Evolutionary conservation across 345 rosid species (phyloP).

Genomic region (Streptanthus diversifolius): DNA sequence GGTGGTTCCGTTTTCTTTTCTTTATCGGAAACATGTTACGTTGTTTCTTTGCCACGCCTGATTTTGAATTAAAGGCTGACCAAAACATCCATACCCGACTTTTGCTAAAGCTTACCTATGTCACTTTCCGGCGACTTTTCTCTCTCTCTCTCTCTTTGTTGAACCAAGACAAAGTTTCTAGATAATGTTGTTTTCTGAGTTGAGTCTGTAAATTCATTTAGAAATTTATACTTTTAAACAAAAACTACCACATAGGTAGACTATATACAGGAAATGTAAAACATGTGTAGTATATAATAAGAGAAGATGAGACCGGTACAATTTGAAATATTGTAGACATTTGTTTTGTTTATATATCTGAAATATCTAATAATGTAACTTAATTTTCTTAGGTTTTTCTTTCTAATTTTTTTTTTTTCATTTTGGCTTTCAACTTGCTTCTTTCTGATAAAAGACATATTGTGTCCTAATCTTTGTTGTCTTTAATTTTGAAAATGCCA

Average conservation of each 20-base stretch:
- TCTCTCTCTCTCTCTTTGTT: background rate
- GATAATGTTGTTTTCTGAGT: background rate
- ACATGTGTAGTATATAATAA: background rate
- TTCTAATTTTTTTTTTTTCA: background rate
- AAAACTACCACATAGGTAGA: background rate
- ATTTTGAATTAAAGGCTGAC: slow-evolving; percentile 34
- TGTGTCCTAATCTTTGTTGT: slow-evolving; percentile 4
- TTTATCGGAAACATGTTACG: slow-evolving; percentile 19
- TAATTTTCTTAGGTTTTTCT: background rate
- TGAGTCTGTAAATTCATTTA: background rate
- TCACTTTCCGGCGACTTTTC: slow-evolving; percentile 32
- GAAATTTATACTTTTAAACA: background rate
- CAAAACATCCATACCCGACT: slow-evolving; percentile 25
- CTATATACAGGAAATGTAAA: background rate
- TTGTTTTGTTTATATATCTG: slow-evolving; percentile 1
- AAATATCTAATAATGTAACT: background rate
- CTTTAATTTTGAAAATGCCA: slow-evolving; percentile 13
- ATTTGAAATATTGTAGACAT: background rate
- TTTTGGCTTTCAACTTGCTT: background rate
- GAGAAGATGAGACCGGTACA: background rate
- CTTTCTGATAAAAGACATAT: slow-evolving; percentile 13
- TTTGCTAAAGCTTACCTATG: slow-evolving; percentile 30
- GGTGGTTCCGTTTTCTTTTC: background rate
- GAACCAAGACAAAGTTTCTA: background rate
- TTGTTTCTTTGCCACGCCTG: slow-evolving; percentile 33